Base-by-base conservation (phyloP, 2,329 filamentous ascomycete genomes). In the Aspergillus phoenicis region DNA sequence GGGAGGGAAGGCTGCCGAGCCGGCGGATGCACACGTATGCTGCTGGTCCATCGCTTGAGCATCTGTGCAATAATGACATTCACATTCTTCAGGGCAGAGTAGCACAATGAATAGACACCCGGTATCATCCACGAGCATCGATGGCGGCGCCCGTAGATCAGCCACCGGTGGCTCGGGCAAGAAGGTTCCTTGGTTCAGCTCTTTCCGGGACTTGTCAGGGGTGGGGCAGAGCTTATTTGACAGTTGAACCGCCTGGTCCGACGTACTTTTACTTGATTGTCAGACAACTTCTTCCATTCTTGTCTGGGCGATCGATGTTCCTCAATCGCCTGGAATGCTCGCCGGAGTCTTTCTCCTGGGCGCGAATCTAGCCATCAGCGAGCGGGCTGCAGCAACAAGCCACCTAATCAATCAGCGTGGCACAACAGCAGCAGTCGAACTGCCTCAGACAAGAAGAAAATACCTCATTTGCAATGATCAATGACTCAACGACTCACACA, bases 11-110 rank as follows among this genome's bases (percentile, higher is more conserved):
- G 41, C 53, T 51, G 56, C 64, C 62, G 62, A 62, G 57, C 62
- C 66, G 62, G 61, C 61, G 61, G 66, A 57, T 65, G 58, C 62
- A 48, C 45, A 49, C 56, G 11, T 54, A 36, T 36, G 33, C 33
- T 36, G 11, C 13, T 5, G 33, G 2, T 4, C 11, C 11, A 28
- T 45, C 30, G 39, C n/a, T 41, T 38, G 53, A 17, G 53, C 10
- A 13, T 45, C 39, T 47, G 53, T 59, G 57, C 52, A 57, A 36
- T 55, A 48, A 28, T 51, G 15, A n/a, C 47, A 51, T 51, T 33
- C 47, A 36, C 33, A 36, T 36, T 36, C 33, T 51, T 33, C 26
- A 33, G 47, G 8, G 47, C 15, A 15, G 11, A 30, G 24, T 49
- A 3, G 15, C 45, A 28, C 13, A 15, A 49, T 22, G 41, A 36